Evolutionary conservation across 495 filamentous ascomycete species (phyloP).

Genomic region (Penicillium argentinense): DNA sequence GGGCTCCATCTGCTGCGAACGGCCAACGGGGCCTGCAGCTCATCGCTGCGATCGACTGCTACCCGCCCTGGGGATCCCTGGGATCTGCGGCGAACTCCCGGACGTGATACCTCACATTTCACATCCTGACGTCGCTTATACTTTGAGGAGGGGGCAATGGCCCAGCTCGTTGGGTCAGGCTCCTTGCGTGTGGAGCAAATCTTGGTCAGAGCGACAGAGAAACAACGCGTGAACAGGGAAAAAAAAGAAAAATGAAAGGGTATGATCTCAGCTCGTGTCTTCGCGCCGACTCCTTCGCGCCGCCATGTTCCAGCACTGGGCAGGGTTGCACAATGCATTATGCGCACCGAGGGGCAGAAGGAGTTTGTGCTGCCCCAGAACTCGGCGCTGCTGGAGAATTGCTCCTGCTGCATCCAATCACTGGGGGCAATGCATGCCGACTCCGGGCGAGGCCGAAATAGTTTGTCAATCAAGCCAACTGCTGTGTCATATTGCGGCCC

Average conservation of each 20-base stretch:
- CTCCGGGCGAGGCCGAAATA: conserved; percentile 7
- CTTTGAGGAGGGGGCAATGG: conserved; percentile 5
- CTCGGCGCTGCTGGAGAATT: not conserved
- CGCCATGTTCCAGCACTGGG: conserved; percentile 11
- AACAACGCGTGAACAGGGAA: not conserved
- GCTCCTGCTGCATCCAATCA: conserved; percentile 11
- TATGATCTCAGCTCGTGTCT: not conserved
- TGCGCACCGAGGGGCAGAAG: conserved; percentile 3
- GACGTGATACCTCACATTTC: conserved; percentile 18
- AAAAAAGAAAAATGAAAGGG: not conserved
- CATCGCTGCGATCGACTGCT: conserved; percentile 15
- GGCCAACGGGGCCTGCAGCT: conserved; percentile 6
- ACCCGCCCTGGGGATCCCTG: conserved; percentile 21
- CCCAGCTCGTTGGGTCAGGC: conserved; percentile 5
- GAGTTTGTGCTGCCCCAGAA: conserved; percentile 3
- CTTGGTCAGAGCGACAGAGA: no score
- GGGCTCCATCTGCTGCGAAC: not conserved
- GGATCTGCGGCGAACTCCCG: conserved; percentile 18
- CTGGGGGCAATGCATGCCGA: not conserved
- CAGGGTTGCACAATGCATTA: conserved; percentile 11
- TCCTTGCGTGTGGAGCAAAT: conserved; percentile 10
- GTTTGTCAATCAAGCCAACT: conserved; percentile 19
- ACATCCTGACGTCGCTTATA: conserved; percentile 20
- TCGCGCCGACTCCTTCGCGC: not conserved
- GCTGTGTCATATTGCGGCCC: conserved; percentile 29